phyloP scores from a whole-genome alignment of 768 basidiomycete species.

The Candolleomyces efflorescens region DNA sequence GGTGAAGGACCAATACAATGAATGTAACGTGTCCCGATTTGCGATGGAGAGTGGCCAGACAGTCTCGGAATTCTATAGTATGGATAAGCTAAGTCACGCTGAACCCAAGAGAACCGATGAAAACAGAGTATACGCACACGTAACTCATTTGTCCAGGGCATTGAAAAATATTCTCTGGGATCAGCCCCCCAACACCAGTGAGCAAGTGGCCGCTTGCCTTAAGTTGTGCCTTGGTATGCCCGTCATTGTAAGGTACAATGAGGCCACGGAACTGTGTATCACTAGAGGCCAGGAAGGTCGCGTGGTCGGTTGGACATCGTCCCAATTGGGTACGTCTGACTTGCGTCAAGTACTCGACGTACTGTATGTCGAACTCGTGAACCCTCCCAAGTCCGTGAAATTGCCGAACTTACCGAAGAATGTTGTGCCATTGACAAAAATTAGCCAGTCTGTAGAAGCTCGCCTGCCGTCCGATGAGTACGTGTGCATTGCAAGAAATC shows the following conservation, averaged over 20 bases:
- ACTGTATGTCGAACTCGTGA: conserved; percentile 22
- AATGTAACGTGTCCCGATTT: no score
- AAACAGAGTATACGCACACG: not conserved
- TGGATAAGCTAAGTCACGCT: no score
- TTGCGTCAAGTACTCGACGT: conserved; percentile 18
- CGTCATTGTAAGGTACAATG: conserved; percentile 19
- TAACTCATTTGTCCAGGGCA: not conserved
- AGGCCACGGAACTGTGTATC: conserved; percentile 13
- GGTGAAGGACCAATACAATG: conserved; percentile 23
- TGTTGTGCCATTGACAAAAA: conserved; percentile 17
- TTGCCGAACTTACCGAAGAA: conserved; percentile 23
- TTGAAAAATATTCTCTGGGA: not conserved
- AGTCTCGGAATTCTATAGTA: no score
- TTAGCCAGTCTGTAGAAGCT: not conserved
- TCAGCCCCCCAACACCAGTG: not conserved
- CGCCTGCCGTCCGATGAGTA: not conserved
- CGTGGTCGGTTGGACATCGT: conserved; percentile 14
- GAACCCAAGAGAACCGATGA: not conserved
- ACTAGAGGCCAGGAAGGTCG: conserved; percentile 8
- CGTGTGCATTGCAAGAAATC: not conserved
- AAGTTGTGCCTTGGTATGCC: conserved; percentile 18
- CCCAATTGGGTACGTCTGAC: not conserved
- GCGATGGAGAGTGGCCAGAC: no score
- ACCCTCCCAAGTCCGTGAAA: conserved; percentile 18
- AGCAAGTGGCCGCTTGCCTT: conserved; percentile 16